Percentiles rank a stretch among this genome's conserved stretches.
Evolutionary conservation across 2,329 filamentous ascomycete genomes (phyloP).

Genomic region (Fonsecaea multimorphosa): DNA sequence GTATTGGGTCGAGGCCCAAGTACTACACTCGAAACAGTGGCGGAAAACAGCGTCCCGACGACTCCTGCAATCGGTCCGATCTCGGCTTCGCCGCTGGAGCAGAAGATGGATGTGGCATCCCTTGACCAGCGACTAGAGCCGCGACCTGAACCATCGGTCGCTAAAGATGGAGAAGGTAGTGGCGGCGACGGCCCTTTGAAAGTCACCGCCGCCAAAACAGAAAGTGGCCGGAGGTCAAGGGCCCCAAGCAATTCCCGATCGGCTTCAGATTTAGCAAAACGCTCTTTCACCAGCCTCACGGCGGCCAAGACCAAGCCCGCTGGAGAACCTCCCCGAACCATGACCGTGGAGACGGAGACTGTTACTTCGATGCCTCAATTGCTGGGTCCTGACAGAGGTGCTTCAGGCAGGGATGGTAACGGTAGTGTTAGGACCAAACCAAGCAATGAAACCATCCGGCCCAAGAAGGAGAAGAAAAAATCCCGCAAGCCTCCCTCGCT

Average conservation of each 20-base stretch:
- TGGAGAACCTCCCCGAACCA: constrained; percentile 81
- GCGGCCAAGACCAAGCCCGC: constrained; percentile 69
- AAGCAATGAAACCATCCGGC: constrained; percentile 94
- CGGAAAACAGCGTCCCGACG: constrained; percentile 81
- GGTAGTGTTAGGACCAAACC: constrained; percentile 83
- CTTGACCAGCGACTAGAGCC: constrained; percentile 52
- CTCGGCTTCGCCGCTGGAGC: constrained; percentile 44
- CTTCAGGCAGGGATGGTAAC: constrained; percentile 65
- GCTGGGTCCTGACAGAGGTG: constrained; percentile 62
- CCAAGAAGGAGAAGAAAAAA: constrained; percentile 86
- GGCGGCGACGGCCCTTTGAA: constrained; percentile 50
- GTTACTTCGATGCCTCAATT: constrained; percentile 89
- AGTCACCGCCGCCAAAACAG: constrained; percentile 49
- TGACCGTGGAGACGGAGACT: constrained; percentile 98
- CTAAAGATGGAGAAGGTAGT: constrained; percentile 49
- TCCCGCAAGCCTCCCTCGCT: constrained; percentile 72
- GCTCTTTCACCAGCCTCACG: constrained; percentile 71
- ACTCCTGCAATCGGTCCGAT: constrained; percentile 63
- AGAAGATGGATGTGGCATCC: constrained; percentile 46
- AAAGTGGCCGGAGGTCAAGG: constrained; percentile 47
- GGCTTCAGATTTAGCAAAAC: constrained; percentile 63
- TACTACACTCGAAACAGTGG: constrained; percentile 81
- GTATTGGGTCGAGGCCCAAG: constrained; percentile 67
- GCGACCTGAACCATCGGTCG: constrained; percentile 54
- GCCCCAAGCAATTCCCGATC: constrained; percentile 50